phyloP scores from a whole-genome alignment of 106 monocot genomes.

The Acanthochlamys bracteata region DNA sequence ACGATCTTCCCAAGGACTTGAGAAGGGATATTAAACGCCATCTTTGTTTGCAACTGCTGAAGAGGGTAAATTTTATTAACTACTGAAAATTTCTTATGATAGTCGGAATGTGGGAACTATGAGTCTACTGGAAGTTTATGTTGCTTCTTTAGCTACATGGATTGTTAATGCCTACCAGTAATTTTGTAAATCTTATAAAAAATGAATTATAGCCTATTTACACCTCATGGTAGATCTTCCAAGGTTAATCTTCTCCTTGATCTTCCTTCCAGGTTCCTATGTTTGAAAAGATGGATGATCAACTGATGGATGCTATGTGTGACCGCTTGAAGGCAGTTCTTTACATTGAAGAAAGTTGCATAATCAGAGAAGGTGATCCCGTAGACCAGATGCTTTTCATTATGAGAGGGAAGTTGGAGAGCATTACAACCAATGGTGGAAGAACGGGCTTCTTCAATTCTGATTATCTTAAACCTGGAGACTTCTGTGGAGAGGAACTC shows the following conservation, averaged over 20 bases:
- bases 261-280: constrained; percentile 37
- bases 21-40: constrained; percentile 91
- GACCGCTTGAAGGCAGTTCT: constrained; percentile 40
- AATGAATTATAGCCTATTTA: not conserved
- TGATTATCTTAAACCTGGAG: constrained; percentile 37
- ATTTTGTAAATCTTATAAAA: no score
- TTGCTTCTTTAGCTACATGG: no score
- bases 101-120: no score
- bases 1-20: constrained; percentile 85
- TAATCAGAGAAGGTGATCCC: constrained; percentile 52
- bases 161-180: no score
- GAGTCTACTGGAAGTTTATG: no score
- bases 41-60: constrained; percentile 82
- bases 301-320: constrained; percentile 52
- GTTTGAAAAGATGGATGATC: constrained; percentile 54
- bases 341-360: constrained; percentile 43
- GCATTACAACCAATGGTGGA: constrained; percentile 59
- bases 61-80: constrained; percentile 42
- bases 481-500: constrained; percentile 67
- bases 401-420: constrained; percentile 50
- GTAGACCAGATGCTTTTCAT: constrained; percentile 59
- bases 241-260: not conserved
- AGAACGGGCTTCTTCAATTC: constrained; percentile 61
- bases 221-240: not conserved
- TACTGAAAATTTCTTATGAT: not conserved